These are phyloP conservation scores for Macrolepiota albuminosa DNA, from an alignment of 768 basidiomycete species.

Conservation along the genomic window DNA sequence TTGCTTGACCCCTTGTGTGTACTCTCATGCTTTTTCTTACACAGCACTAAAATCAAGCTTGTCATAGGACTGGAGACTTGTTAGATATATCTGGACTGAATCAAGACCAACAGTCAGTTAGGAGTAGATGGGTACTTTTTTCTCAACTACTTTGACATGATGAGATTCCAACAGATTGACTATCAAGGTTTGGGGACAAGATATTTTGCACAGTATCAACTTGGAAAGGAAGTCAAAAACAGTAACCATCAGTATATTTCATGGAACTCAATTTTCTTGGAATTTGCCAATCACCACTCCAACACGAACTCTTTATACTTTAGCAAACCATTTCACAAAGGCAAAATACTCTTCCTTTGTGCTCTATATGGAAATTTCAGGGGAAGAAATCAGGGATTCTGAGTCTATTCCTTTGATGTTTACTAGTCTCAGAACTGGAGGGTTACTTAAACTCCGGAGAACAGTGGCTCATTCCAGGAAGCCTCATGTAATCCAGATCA, in stretches of 20 bases:
- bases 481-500: neutral
- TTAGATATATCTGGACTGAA: neutral
- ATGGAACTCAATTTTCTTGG: neutral
- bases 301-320: neutral
- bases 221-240: neutral
- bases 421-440: neutral
- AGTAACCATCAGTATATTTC: neutral
- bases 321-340: neutral
- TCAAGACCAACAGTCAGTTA: neutral
- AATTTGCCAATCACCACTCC: neutral
- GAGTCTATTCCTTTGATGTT: neutral
- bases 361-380: neutral
- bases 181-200: neutral
- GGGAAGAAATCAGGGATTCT: neutral
- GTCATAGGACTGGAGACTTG: neutral
- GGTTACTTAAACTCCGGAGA: neutral
- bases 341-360: neutral
- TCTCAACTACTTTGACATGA: neutral
- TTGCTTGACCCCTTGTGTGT: neutral
- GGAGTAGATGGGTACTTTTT: neutral
- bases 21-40: neutral
- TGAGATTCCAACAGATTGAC: neutral
- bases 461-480: neutral
- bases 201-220: neutral
- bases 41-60: neutral